These are phyloP conservation scores for Penicillium paradoxum DNA, from an alignment of 495 filamentous ascomycete genomes.

Conservation along the genomic window DNA sequence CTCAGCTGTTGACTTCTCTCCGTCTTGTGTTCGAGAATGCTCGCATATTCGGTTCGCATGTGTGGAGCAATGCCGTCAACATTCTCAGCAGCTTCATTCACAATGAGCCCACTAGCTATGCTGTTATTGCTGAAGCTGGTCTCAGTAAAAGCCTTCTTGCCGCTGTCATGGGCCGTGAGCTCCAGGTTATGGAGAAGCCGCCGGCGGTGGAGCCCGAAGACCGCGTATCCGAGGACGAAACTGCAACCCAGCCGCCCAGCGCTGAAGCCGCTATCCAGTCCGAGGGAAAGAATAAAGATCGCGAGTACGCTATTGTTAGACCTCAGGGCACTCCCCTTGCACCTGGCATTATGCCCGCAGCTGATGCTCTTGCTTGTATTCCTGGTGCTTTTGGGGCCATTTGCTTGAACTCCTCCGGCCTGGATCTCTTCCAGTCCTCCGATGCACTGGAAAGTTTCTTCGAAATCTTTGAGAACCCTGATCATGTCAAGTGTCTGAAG, in stretches of 20 bases:
- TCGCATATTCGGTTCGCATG: constrained; percentile 73
- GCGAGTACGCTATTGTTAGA: constrained; percentile 34
- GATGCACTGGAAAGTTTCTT: constrained; percentile 79
- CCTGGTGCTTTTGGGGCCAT: constrained; percentile 89
- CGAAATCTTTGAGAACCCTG: constrained; percentile 88
- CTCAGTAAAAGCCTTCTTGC: constrained; percentile 78
- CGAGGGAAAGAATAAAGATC: constrained; percentile 19
- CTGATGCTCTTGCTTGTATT: constrained; percentile 80
- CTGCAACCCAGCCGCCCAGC: constrained; percentile 14
- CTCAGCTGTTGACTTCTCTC: constrained; percentile 70
- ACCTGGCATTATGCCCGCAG: constrained; percentile 71
- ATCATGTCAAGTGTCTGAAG: constrained; percentile 78
- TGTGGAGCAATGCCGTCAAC: constrained; percentile 88
- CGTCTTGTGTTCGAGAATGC: constrained; percentile 77
- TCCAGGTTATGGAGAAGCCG: constrained; percentile 31
- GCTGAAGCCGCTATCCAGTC: constrained; percentile 13
- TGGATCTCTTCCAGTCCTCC: constrained; percentile 83
- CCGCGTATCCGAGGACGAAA: constrained; percentile 20
- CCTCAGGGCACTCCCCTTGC: constrained; percentile 48
- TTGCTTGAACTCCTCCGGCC: constrained; percentile 81
- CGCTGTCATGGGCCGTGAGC: constrained; percentile 58
- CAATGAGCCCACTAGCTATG: constrained; percentile 96
- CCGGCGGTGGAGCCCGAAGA: constrained; percentile 23
- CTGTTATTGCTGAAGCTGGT: constrained; percentile 89
- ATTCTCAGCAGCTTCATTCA: constrained; percentile 96